These are phyloP conservation scores for Athelia sp. DNA, from an alignment of 1,284 basidiomycete genomes.

Conservation along the genomic window DNA sequence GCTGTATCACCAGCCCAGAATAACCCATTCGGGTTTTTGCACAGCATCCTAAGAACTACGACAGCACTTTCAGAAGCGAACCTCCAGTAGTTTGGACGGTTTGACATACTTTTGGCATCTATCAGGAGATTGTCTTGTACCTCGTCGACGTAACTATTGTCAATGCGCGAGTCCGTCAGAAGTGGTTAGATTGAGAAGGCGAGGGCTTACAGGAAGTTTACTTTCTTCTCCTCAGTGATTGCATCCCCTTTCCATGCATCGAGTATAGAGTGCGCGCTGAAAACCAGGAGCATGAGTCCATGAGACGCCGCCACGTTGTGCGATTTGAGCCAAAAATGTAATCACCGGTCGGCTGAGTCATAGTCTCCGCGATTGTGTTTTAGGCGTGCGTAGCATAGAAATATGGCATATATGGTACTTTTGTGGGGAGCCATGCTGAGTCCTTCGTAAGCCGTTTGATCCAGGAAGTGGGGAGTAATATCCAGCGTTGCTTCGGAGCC, in stretches of 20 bases:
- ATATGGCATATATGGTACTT: constrained; percentile 48
- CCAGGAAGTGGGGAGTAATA: constrained; percentile 33
- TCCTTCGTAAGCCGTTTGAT: constrained; percentile 36
- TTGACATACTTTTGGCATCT: constrained; percentile 42
- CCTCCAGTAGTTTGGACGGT: neutral
- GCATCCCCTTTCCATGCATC: neutral
- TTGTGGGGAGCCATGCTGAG: constrained; percentile 52
- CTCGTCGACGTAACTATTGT: constrained; percentile 65
- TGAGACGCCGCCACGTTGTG: neutral
- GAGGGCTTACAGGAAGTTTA: constrained; percentile 55
- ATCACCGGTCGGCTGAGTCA: constrained; percentile 61
- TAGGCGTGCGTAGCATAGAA: constrained; percentile 44
- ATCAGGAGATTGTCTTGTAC: constrained; percentile 69
- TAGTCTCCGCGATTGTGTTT: constrained; percentile 43
- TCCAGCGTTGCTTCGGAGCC: constrained; percentile 51
- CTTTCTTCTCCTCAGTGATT: too few relatives aligned
- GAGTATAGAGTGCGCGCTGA: neutral
- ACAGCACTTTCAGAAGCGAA: neutral
- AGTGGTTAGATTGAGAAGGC: neutral
- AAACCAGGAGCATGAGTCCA: neutral
- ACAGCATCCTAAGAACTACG: constrained; percentile 58
- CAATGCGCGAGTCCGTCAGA: neutral
- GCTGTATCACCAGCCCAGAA: constrained; percentile 82
- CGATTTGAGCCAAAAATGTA: too few relatives aligned
- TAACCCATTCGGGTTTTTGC: constrained; percentile 58